Base-by-base conservation (phyloP, 1,139 yeast species). In the Magnusiomyces magnusii region DNA sequence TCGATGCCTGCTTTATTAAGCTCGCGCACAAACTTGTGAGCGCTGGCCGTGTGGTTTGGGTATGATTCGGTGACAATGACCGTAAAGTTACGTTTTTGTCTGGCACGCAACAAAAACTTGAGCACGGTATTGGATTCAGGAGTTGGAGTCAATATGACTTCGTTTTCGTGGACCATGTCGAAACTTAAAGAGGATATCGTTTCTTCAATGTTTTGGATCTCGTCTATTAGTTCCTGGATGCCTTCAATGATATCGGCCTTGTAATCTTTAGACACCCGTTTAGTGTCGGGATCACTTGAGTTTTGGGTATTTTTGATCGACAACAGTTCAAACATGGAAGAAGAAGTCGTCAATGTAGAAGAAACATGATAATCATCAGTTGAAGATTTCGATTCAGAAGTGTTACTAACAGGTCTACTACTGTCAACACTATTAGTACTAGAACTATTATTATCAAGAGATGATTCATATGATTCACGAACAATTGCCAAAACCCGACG, bases 151-250 rank as follows among this genome's bases (percentile, higher is more conserved):
- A 95, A 78, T 57, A 95, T 76, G 27, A 92, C 83, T 73, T 95
- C 99, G 70, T 91, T 88, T 67, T 93, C 98, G 72, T 93, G 98
- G 70, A 95, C 90, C 76, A 93, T 80, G 71, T 95, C 99, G 50
- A 86, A 86, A 24, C 97, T 87, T 85, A 91, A 87, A 61, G 85
- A 83, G 70, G 92, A 96, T 55, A 95, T 85, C 61, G 93, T 93
- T 66, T 92, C 98, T 69, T 91, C 93, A 52, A 89, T 88, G 67
- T 87, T 87, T 50, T 87, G 80, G 60, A 95, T 88, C 73, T 95
- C 99, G 73, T 93, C 99, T 60, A 91, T 85, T 62, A 95, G 80
- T 67, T 91, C 97, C 70, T 91, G 86, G 63, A 95, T 92, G 2
- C 97, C 97, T 73, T 93, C 98, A 61, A 93, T 92, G 47, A 92